A percentile compares a stretch with the other conserved stretches of the same genome.
Conservation (phyloP, 192 early-diverging fungal genomes). For the Spizellomyces punctatus region DNA sequence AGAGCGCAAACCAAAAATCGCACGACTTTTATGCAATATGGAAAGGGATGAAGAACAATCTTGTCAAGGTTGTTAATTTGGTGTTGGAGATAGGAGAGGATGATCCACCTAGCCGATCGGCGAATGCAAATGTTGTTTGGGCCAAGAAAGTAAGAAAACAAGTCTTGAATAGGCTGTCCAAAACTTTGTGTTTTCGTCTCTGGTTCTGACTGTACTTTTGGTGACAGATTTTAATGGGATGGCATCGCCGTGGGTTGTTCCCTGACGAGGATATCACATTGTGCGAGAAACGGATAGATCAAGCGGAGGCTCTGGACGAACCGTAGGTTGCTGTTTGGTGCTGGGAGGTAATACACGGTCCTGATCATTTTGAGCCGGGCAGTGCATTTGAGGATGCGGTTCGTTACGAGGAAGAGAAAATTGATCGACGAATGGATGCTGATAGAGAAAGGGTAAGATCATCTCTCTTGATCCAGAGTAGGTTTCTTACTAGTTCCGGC, state of each 20-base stretch:
- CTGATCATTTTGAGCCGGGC: not conserved
- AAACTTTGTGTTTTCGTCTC: not conserved
- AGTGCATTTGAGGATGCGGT: not conserved
- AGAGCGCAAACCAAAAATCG: not conserved
- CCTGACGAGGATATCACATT: not conserved
- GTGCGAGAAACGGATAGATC: not conserved
- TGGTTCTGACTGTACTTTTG: not conserved
- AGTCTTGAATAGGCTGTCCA: not conserved
- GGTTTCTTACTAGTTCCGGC: not conserved
- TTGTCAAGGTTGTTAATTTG: slow-evolving; percentile 14
- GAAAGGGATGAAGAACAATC: not conserved
- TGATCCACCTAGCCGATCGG: not conserved
- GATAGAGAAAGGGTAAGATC: slow-evolving; percentile 23
- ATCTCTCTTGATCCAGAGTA: not conserved
- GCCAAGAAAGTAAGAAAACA: not conserved
- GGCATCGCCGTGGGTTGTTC: slow-evolving; percentile 14
- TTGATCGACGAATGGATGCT: slow-evolving; percentile 32
- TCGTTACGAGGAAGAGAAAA: slow-evolving; percentile 27
- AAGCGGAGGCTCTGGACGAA: not conserved
- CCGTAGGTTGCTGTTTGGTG: not conserved
- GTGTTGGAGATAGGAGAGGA: slow-evolving; percentile 15
- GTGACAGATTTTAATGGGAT: slow-evolving; percentile 5
- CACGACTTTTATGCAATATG: not conserved
- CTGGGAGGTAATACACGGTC: not conserved
- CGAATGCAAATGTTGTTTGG: slow-evolving; percentile 16